phyloP scores from a whole-genome alignment of 2,329 filamentous ascomycete species.

The Colletotrichum coccodes region DNA sequence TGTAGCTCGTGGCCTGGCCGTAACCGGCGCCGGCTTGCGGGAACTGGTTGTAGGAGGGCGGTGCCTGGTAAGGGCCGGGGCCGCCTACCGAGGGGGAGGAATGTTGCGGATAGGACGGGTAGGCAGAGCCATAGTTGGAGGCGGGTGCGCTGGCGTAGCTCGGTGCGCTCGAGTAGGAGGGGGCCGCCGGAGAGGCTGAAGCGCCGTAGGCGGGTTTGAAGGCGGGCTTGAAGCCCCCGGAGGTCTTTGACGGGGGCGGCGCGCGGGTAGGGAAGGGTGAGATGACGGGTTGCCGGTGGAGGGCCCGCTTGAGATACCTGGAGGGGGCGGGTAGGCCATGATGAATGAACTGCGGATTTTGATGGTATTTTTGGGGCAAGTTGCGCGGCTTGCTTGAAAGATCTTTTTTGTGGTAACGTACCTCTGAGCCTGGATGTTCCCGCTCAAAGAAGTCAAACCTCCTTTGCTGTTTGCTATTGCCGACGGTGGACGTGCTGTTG shows the following conservation, averaged over 20 bases:
- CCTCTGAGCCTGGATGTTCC: conserved; percentile 56
- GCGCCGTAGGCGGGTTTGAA: conserved; percentile 52
- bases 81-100: conserved; percentile 35
- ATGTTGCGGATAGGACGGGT: conserved; percentile 49
- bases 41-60: conserved; percentile 40
- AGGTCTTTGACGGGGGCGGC: conserved; percentile 72
- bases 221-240: conserved; percentile 58
- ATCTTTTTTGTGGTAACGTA: conserved; percentile 52
- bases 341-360: conserved; percentile 61
- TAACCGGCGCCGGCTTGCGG: conserved; percentile 38
- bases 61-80: conserved; percentile 32
- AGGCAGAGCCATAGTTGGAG: conserved; percentile 56
- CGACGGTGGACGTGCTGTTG: not conserved
- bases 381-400: conserved; percentile 28
- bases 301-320: conserved; percentile 69
- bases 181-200: conserved; percentile 43
- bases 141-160: conserved; percentile 48
- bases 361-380: not conserved
- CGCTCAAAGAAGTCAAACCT: conserved; percentile 44
- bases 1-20: conserved; percentile 44
- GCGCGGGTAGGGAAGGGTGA: conserved; percentile 78
- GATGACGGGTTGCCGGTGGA: conserved; percentile 46
- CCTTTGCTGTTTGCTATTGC: conserved; percentile 15
- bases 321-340: conserved; percentile 90
- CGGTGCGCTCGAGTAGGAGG: conserved; percentile 50